Base-by-base conservation (phyloP, 306 rosid species). In the Ziziphus jujuba region DNA sequence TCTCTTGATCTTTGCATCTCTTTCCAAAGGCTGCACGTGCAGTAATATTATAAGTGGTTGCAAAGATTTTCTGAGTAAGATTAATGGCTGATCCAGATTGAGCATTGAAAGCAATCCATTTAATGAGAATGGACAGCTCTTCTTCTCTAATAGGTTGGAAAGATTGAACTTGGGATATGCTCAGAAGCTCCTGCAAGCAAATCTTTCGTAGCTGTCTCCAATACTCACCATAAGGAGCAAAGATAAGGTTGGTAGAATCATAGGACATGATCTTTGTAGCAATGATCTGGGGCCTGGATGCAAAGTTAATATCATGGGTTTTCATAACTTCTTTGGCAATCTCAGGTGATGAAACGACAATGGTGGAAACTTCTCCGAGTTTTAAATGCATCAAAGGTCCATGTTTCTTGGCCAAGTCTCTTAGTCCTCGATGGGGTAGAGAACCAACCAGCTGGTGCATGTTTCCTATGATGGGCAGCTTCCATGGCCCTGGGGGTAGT, bases 361-460 rank as follows among this genome's bases (percentile, higher is more conserved):
- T 19, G 55, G 20, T 5, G 22, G 55, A 50, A 50, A 50, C 55
- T 50, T 50, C 85, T 9, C 33, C 33, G 33, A 61, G n/a, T n/a
- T n/a, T n/a, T n/a, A n/a, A n/a, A n/a, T 82, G 75, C 75, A 75
- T 82, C 15, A 82, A 19, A 2, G 81, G 74, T 23, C 77, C 87
- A 69, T 79, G 66, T 35, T 23, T 44, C 13, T 64, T 67, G 35
- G 81, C 45, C 16, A 82, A 49, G 11, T 75, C 79, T 75, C 79
- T 59, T 35, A 75, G 52, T 53, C 56, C 35, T 31, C 57, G 38
- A 58, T 72, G 78, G 63, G 84, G 74, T 12, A 36, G 45, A 3
- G 73, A 28, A 12, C 77, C 67, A n/a, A 36, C 58, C n/a, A n/a
- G 35, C 33, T 72, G 70, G 71, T 73, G 72, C 38, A 65, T 17